Evolutionary conservation across 495 filamentous ascomycete genomes (phyloP).

Genomic region (Tricharina praecox): DNA sequence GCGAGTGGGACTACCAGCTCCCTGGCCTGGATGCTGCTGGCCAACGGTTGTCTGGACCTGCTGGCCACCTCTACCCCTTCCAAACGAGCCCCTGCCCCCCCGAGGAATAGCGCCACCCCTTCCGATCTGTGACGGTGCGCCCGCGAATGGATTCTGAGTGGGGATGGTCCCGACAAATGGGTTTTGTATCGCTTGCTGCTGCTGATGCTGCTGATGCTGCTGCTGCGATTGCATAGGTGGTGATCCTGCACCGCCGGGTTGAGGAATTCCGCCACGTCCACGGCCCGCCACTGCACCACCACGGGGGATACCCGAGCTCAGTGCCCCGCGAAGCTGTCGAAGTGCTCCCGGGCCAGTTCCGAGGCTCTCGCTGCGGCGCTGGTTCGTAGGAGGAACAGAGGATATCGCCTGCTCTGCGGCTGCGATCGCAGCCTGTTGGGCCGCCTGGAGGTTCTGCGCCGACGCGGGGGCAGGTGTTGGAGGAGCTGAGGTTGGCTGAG

Average conservation of each 20-base stretch:
- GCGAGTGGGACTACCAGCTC: conserved; percentile 17
- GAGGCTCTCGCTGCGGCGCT: conserved; percentile 7
- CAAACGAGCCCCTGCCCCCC: conserved; percentile 15
- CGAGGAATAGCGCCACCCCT: conserved; percentile 9
- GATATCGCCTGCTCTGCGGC: conserved; percentile 7
- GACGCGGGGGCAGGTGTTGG: neutral
- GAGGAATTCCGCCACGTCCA: conserved; percentile 10
- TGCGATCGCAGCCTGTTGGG: conserved; percentile 8
- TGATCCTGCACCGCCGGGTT: conserved; percentile 11
- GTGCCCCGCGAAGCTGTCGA: conserved; percentile 19
- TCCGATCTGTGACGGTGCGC: conserved; percentile 9
- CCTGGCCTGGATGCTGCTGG: conserved; percentile 13
- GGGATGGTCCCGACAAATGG: neutral
- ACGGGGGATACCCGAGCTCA: conserved; percentile 21
- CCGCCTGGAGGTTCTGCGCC: neutral
- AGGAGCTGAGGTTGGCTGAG: neutral
- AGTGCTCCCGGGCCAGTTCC: conserved; percentile 21
- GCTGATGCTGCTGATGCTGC: conserved; percentile 14
- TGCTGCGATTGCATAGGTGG: conserved; percentile 12
- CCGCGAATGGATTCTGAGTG: too few relatives aligned
- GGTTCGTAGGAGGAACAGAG: conserved; percentile 6
- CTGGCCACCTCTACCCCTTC: conserved; percentile 11
- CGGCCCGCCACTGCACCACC: conserved; percentile 15
- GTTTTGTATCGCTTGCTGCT: conserved; percentile 1
- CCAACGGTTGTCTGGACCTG: conserved; percentile 6